These are phyloP conservation scores for Acer saccharum DNA, from an alignment of 345 rosid genomes.

Conservation along the genomic window DNA sequence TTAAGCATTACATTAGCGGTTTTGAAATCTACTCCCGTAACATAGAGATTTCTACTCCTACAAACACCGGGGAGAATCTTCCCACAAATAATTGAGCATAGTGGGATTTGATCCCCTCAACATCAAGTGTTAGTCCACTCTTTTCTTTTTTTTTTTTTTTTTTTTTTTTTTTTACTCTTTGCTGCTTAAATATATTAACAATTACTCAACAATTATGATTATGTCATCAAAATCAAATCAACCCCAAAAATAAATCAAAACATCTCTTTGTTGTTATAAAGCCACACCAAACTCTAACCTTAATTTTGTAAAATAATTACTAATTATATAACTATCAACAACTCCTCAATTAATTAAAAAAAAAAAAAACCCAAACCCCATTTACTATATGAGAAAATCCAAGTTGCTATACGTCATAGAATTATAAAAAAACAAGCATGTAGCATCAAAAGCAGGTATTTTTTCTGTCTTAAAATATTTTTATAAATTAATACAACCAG, in stretches of 20 bases:
- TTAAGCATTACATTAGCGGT: too few species aligned
- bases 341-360: not conserved
- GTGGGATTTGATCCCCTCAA: too few species aligned
- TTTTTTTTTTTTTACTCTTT: not conserved
- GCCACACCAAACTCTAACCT: not conserved
- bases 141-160: too few species aligned
- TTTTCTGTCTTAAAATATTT: not conserved
- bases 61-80: too few species aligned
- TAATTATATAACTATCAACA: not conserved
- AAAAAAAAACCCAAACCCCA: not conserved
- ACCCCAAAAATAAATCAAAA: too few species aligned
- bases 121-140: too few species aligned
- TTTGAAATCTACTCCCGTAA: too few species aligned
- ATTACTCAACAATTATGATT: not conserved
- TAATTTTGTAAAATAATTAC: not conserved
- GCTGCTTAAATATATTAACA: not conserved
- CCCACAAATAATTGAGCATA: too few species aligned
- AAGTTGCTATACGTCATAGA: not conserved
- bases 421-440: not conserved
- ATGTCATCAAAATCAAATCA: not conserved
- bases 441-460: constrained; percentile 13
- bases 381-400: not conserved
- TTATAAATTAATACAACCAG: not conserved
- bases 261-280: not conserved
- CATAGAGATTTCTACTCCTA: too few species aligned